Conservation (phyloP, 305 asterid species). For the Fraxinus ornus region DNA sequence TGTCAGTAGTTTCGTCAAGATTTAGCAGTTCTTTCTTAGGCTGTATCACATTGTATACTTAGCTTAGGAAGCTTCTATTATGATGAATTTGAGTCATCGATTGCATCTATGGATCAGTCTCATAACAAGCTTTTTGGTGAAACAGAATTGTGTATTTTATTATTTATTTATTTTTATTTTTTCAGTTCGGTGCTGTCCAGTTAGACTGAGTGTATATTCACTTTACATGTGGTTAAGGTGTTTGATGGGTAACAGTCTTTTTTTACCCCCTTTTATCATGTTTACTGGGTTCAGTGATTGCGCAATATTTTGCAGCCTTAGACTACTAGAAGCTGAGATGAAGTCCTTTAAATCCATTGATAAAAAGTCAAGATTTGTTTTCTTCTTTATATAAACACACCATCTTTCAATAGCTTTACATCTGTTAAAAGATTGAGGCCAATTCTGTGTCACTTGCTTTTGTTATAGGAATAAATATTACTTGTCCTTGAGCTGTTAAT, state of each 20-base stretch:
- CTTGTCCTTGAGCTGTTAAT: not conserved
- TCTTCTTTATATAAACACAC: not conserved
- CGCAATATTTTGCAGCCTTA: not conserved
- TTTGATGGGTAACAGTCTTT: not conserved
- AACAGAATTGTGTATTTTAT: not conserved
- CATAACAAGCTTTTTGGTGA: not conserved
- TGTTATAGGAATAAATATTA: not conserved
- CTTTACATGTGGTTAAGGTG: not conserved
- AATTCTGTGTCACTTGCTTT: not conserved
- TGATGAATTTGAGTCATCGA: not conserved
- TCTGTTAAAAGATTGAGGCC: not conserved
- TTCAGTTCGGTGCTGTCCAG: not conserved
- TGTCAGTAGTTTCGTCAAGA: not conserved
- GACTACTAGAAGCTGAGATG: not conserved
- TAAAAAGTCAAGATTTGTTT: not conserved
- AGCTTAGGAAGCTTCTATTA: not conserved
- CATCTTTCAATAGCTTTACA: not conserved
- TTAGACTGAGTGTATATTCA: not conserved
- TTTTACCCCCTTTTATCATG: not conserved
- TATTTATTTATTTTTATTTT: too few relatives aligned
- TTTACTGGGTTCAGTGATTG: not conserved
- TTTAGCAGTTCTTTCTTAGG: not conserved
- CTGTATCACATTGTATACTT: not conserved
- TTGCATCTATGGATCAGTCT: not conserved
- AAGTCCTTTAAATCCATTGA: not conserved